Percentiles rank a stretch among this genome's conserved stretches.
These are phyloP conservation scores for Dentipellis fragilis DNA, from an alignment of 768 basidiomycete species.

Conservation along the genomic window DNA sequence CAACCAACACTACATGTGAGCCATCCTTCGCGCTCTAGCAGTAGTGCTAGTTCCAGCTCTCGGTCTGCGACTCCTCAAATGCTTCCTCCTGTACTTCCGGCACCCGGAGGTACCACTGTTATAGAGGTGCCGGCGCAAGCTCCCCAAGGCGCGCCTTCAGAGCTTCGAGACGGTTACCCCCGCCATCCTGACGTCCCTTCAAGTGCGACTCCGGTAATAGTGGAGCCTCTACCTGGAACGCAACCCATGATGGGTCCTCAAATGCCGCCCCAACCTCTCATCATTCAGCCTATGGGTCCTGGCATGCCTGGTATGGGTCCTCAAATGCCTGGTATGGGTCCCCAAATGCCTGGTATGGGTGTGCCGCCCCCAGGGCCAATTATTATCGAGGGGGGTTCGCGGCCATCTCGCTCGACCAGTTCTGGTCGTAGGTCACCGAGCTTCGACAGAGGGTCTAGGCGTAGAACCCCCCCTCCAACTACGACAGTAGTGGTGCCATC, in stretches of 20 bases:
- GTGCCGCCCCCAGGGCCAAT: conserved; percentile 4
- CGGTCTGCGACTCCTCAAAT: neutral
- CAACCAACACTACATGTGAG: neutral
- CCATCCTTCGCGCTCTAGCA: too few species aligned
- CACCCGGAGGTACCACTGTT: neutral
- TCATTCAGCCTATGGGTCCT: neutral
- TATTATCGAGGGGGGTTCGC: too few species aligned
- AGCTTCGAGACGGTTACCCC: neutral
- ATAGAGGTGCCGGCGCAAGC: neutral
- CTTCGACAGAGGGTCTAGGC: too few species aligned
- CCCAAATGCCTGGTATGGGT: too few species aligned
- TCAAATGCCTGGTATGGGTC: neutral
- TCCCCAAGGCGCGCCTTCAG: neutral
- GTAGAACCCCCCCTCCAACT: too few species aligned
- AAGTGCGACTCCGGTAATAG: neutral
- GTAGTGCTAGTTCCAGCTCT: neutral
- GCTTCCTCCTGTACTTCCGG: neutral
- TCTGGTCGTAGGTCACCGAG: too few species aligned
- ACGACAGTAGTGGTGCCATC: too few species aligned
- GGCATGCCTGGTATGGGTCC: neutral
- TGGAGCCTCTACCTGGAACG: neutral
- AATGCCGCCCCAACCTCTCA: neutral
- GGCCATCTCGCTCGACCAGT: too few species aligned
- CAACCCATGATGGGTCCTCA: neutral
- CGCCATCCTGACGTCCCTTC: neutral